Conservation (phyloP, 306 rosid genomes). For the Boehmeria nivea region DNA sequence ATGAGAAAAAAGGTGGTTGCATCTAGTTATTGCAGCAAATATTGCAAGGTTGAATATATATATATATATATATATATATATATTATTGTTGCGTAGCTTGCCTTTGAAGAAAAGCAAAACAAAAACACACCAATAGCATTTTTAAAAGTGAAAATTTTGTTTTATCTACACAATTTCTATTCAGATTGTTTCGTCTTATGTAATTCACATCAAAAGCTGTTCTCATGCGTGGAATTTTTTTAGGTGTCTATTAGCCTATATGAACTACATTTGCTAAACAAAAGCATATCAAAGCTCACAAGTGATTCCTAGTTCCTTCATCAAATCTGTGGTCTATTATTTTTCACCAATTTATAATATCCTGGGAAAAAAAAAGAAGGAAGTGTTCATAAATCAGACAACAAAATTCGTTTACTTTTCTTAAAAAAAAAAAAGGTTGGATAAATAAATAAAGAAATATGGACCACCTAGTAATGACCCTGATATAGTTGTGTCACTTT, state of each 20-base stretch:
- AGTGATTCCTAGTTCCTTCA: too few relatives aligned
- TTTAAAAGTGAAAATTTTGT: neutral
- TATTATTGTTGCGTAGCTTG: neutral
- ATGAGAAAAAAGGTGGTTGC: constrained; percentile 2
- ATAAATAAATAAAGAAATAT: neutral
- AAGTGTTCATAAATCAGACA: too few relatives aligned
- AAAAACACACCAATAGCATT: neutral
- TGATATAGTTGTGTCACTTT: neutral
- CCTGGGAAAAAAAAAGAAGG: too few relatives aligned
- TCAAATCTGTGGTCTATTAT: too few relatives aligned
- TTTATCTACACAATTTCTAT: too few relatives aligned
- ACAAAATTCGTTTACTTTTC: neutral
- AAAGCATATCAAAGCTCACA: too few relatives aligned
- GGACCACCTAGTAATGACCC: constrained; percentile 12
- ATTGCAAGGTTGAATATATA: neutral
- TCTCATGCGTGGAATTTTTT: too few relatives aligned
- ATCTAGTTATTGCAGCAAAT: neutral
- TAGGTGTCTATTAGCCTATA: too few relatives aligned
- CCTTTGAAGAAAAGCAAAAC: neutral
- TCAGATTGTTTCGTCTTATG: too few relatives aligned
- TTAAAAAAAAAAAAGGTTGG: neutral
- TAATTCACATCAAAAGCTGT: too few relatives aligned
- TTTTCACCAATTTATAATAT: too few relatives aligned
- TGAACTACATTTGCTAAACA: too few relatives aligned
- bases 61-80: neutral